Percentiles rank a stretch among this genome's conserved stretches.
Evolutionary conservation across 495 filamentous ascomycete genomes (phyloP).

Genomic region (Penicillium verhagenii): DNA sequence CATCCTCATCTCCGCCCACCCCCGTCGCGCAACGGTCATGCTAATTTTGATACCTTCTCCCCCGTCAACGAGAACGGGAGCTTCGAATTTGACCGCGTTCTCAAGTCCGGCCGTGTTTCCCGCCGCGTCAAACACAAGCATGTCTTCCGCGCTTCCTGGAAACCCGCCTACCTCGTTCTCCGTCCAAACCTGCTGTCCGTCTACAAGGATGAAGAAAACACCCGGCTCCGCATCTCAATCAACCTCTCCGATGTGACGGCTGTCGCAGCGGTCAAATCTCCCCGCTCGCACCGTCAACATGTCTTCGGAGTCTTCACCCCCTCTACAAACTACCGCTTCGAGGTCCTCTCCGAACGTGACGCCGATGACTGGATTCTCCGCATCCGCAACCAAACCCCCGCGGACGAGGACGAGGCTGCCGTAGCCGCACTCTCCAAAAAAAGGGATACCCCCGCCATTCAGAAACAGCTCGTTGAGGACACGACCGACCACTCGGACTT

Average conservation of each 20-base stretch:
- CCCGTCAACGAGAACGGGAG: conserved; percentile 94
- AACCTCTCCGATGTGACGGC: conserved; percentile 88
- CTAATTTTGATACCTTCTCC: conserved; percentile 65
- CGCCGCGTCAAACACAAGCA: conserved; percentile 93
- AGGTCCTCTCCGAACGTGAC: conserved; percentile 68
- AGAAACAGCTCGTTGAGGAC: conserved; percentile 42
- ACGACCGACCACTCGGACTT: conserved; percentile 46
- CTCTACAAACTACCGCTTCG: conserved; percentile 86
- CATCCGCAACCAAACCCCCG: conserved; percentile 74
- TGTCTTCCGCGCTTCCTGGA: conserved; percentile 75
- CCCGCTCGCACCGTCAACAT: conserved; percentile 74
- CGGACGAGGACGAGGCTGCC: conserved; percentile 84
- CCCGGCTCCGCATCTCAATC: conserved; percentile 83
- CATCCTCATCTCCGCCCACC: conserved; percentile 15
- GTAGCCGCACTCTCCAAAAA: conserved; percentile 57
- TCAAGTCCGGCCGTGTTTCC: conserved; percentile 81
- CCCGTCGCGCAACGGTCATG: conserved; percentile 44
- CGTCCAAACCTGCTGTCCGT: conserved; percentile 92
- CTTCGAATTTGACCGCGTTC: conserved; percentile 89
- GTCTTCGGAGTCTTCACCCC: conserved; percentile 94
- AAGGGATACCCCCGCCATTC: conserved; percentile 30
- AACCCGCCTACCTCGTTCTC: conserved; percentile 83
- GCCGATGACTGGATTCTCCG: conserved; percentile 84
- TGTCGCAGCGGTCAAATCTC: conserved; percentile 81
- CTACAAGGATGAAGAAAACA: conserved; percentile 89